Conservation (phyloP, 768 basidiomycete genomes). For the Lactarius indigo region DNA sequence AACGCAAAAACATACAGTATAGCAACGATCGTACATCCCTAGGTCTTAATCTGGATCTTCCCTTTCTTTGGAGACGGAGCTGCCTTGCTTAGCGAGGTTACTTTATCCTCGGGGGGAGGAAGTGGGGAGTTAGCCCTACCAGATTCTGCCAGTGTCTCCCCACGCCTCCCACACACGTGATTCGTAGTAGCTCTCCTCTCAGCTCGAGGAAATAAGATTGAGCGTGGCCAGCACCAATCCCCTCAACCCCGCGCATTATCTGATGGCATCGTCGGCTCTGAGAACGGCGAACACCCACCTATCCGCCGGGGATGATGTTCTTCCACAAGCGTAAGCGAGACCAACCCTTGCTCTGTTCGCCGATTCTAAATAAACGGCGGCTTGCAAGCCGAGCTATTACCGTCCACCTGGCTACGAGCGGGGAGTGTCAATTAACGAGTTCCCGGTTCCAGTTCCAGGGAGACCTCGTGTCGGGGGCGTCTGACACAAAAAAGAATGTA, state of each 20-base stretch:
- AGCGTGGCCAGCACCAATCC: conserved; percentile 1
- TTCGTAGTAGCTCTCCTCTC: neutral
- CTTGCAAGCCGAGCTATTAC: neutral
- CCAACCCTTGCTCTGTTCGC: neutral
- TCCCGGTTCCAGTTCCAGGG: neutral
- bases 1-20: neutral
- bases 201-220: neutral
- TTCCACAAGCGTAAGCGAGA: neutral
- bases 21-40: neutral
- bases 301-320: neutral
- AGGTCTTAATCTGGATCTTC: neutral
- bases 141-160: neutral
- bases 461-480: neutral
- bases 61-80: neutral
- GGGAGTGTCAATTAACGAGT: neutral
- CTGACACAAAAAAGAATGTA: neutral
- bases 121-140: neutral
- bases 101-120: neutral
- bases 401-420: neutral
- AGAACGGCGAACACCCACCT: neutral
- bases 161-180: conserved; percentile 11
- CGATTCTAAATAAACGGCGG: neutral
- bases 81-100: neutral
- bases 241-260: conserved; percentile 1
- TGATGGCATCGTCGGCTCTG: neutral